Conservation (phyloP, 192 early-diverging fungal species). For the Backusella psychrophila region DNA sequence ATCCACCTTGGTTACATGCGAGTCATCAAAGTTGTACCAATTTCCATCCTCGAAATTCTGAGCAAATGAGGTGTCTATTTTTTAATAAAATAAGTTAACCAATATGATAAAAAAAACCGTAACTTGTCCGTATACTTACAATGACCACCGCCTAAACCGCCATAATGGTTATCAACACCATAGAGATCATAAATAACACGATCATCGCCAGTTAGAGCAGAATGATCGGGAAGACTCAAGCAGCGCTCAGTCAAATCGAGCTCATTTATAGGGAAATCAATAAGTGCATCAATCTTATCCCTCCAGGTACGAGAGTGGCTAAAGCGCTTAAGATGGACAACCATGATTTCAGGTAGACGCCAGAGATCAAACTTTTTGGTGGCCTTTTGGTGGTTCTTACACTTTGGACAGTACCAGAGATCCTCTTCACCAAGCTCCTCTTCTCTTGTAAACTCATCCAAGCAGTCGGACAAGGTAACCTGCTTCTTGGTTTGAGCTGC, state of each 20-base stretch:
- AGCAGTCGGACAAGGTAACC: slow-evolving; percentile 65
- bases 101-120: too few species aligned
- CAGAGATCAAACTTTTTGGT: slow-evolving; percentile 83
- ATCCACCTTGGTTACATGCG: slow-evolving; percentile 48
- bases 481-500: slow-evolving; percentile 23
- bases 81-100: background rate
- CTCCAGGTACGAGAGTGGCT: slow-evolving; percentile 60
- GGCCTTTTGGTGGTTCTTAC: slow-evolving; percentile 71
- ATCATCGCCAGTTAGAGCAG: slow-evolving; percentile 16
- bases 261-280: slow-evolving; percentile 66
- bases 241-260: slow-evolving; percentile 61
- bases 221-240: slow-evolving; percentile 18
- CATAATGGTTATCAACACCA: slow-evolving; percentile 82
- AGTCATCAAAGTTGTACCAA: slow-evolving; percentile 87
- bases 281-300: slow-evolving; percentile 71
- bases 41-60: slow-evolving; percentile 57
- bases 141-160: slow-evolving; percentile 81
- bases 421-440: slow-evolving; percentile 75
- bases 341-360: slow-evolving; percentile 73
- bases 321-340: slow-evolving; percentile 84
- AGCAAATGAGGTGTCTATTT: slow-evolving; percentile 73
- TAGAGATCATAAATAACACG: slow-evolving; percentile 64
- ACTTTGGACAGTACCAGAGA: slow-evolving; percentile 77
- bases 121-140: slow-evolving; percentile 31
- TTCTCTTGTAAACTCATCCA: slow-evolving; percentile 71